Conservation (phyloP, 352 stramenopile species). For the Globisporangium abappressorium region DNA sequence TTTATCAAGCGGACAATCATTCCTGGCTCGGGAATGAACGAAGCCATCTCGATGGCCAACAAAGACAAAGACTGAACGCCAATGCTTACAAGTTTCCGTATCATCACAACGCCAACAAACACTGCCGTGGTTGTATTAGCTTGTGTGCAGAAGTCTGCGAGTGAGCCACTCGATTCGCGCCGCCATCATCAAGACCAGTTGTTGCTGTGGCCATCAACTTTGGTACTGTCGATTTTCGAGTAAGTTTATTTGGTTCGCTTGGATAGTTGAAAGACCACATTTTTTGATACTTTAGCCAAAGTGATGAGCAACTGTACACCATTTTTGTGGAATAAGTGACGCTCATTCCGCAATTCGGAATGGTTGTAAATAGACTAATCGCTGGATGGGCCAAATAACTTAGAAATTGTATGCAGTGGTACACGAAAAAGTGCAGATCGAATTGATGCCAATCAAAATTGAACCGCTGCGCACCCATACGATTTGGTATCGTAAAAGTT, state of each 20-base stretch:
- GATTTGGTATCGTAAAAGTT: background rate
- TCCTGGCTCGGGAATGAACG: background rate
- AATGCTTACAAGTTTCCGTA: background rate
- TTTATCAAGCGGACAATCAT: too few relatives aligned
- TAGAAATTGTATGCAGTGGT: background rate
- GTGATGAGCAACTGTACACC: background rate
- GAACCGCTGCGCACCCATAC: background rate
- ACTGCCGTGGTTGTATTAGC: background rate
- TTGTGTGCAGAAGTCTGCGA: background rate
- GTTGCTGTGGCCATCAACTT: background rate
- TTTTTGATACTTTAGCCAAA: background rate
- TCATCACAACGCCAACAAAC: too few relatives aligned
- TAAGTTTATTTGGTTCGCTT: background rate
- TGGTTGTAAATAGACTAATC: background rate
- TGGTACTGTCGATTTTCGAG: background rate
- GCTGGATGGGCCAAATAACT: background rate
- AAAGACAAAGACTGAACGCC: background rate
- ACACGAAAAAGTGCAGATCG: background rate
- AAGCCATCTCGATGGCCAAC: too few relatives aligned
- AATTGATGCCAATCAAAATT: background rate
- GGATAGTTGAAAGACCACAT: too few relatives aligned
- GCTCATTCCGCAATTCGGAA: background rate
- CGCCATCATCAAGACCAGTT: background rate
- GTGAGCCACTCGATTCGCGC: background rate
- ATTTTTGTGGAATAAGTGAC: background rate